Percentiles rank a stretch among this genome's conserved stretches.
Conservation (phyloP, 345 rosid genomes). For the Eucalyptus erythrocorys region DNA sequence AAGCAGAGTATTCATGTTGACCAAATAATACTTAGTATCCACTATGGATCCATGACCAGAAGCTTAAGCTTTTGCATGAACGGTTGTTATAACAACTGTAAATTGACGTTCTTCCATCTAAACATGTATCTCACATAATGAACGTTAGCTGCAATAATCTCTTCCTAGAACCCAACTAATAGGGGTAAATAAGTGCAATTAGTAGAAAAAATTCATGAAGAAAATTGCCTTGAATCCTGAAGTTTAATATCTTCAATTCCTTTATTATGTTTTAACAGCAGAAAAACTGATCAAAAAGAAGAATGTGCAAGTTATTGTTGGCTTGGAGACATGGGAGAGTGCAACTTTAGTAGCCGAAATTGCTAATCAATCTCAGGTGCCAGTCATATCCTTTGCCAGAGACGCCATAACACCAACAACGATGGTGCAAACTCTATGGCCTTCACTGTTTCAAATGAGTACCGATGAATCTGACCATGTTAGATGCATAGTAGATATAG, state of each 20-base stretch:
- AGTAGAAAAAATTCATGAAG: not conserved
- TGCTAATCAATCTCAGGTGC: conserved; percentile 15
- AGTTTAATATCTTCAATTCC: not conserved
- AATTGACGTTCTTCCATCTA: not conserved
- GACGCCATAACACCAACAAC: conserved; percentile 24
- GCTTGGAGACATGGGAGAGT: conserved; percentile 39
- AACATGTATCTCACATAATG: not conserved
- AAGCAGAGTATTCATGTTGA: not conserved
- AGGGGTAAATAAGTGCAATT: not conserved
- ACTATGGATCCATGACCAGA: not conserved
- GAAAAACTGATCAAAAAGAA: conserved; percentile 15
- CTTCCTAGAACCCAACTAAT: not conserved
- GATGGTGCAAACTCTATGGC: not conserved
- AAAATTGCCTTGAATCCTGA: not conserved
- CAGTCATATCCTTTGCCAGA: conserved; percentile 28
- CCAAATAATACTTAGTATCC: not conserved
- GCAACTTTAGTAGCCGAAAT: conserved; percentile 25
- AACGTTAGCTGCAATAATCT: not conserved
- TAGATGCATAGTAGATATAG: conserved; percentile 26
- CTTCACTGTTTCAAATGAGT: conserved; percentile 20
- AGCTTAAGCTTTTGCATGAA: not conserved
- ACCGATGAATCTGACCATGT: conserved; percentile 6
- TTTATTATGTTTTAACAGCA: conserved; percentile 11
- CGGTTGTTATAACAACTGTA: not conserved
- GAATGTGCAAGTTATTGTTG: conserved; percentile 20